Conservation (phyloP, 1,139 yeast genomes). For the Diutina rugosa region DNA sequence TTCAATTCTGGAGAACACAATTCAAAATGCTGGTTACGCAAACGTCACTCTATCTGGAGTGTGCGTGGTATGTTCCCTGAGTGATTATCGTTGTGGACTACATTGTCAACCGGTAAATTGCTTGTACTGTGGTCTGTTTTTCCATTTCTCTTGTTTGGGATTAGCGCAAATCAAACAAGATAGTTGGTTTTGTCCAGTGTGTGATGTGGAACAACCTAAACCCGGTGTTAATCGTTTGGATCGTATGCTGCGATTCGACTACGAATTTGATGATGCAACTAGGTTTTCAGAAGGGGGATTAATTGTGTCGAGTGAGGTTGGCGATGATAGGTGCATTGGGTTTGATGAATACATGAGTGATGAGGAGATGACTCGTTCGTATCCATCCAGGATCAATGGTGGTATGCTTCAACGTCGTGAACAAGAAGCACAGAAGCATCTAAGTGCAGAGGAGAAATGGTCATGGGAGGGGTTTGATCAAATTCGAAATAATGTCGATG, state of each 20-base stretch:
- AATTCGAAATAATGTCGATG: conserved; percentile 9
- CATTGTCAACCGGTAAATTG: conserved; percentile 15
- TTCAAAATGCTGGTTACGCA: not conserved
- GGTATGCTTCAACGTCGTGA: conserved; percentile 28
- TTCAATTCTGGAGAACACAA: not conserved
- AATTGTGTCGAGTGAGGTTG: not conserved
- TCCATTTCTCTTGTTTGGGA: conserved; percentile 26
- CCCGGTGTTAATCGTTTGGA: not conserved
- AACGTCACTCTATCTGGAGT: conserved; percentile 7
- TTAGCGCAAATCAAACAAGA: conserved; percentile 4
- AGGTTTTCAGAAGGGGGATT: not conserved
- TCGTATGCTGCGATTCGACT: conserved; percentile 5
- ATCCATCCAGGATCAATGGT: conserved; percentile 21
- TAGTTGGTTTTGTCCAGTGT: conserved; percentile 31
- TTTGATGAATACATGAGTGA: not conserved
- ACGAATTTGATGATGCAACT: not conserved
- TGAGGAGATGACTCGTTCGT: not conserved
- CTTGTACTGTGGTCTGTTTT: conserved; percentile 19
- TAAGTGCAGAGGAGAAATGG: conserved; percentile 23
- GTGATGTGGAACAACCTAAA: conserved; percentile 24
- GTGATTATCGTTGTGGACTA: conserved; percentile 14
- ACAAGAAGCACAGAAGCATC: conserved; percentile 14
- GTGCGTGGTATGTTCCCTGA: conserved; percentile 26
- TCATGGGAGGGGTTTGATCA: conserved; percentile 30
- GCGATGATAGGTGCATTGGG: not conserved